phyloP scores from a whole-genome alignment of 1,284 basidiomycete species.

The Schizophyllum amplum region DNA sequence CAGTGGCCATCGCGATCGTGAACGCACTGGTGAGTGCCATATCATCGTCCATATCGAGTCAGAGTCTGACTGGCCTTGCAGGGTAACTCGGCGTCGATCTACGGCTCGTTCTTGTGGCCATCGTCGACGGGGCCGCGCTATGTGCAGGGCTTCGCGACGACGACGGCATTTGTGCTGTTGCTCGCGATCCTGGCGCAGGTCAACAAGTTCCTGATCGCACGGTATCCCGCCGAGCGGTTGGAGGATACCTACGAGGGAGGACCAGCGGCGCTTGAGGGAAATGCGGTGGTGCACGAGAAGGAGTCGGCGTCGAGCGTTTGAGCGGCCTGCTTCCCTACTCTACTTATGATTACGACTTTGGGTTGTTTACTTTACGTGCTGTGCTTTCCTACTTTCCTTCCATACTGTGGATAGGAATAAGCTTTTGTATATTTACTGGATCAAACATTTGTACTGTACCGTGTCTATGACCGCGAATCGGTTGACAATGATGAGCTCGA shows the following conservation, averaged over 20 bases:
- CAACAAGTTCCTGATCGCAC: constrained; percentile 11
- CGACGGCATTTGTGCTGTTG: constrained; percentile 17
- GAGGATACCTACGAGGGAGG: neutral
- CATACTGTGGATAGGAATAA: too few species aligned
- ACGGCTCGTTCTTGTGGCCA: constrained; percentile 38
- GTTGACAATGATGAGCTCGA: too few species aligned
- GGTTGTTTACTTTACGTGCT: too few species aligned
- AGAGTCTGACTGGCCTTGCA: neutral
- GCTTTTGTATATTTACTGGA: too few species aligned
- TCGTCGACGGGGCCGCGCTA: constrained; percentile 27
- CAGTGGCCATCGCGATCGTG: constrained; percentile 25
- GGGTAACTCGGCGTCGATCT: constrained; percentile 23
- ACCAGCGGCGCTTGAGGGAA: neutral
- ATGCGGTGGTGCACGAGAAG: too few species aligned
- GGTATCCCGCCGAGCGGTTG: constrained; percentile 8
- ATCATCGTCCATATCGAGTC: neutral
- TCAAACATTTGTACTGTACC: too few species aligned
- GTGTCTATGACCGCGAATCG: too few species aligned
- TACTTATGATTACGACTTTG: too few species aligned
- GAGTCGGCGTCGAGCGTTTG: neutral
- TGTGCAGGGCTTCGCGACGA: constrained; percentile 31
- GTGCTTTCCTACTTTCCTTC: too few species aligned
- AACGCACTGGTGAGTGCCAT: constrained; percentile 21
- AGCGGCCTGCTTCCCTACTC: too few species aligned
- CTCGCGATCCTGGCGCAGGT: constrained; percentile 17